Base-by-base conservation (phyloP, 2,329 filamentous ascomycete species). In the Helotiales sp. region DNA sequence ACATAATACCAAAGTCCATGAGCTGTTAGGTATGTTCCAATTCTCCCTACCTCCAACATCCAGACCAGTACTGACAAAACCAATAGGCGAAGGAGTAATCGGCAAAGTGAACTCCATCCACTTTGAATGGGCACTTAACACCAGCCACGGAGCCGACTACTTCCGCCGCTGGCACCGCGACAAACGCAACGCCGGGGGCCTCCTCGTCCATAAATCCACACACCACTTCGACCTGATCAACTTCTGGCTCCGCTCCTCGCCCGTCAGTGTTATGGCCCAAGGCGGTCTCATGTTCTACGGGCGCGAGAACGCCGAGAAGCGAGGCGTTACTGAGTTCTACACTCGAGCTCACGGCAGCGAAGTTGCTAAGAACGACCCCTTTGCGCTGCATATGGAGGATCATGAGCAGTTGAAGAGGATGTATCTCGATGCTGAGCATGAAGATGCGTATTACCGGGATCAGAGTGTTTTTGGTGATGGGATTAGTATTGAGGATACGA, bases 221-320 rank as follows among this genome's bases (percentile, higher is more conserved):
- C 87, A 89, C 68, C 87, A 89, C 73, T 89, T 89, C 70, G 87
- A 89, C 73, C 81, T 89, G 8, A 82, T 89, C 63, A 87, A 89
- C 72, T 89, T 88, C 73, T 89, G 87, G 87, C 81, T 89, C 47
- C 80, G 82, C 55, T 87, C 83, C 1, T 77, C 81, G 6, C 87
- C 87, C 0, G 77, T 81, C 57, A 86, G 84, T 0, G 87, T 89
- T 0, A 86, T 86, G 69, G 86, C 86, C 0, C 82, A 86, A 69
- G 87, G 86, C 0, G 86, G 85, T 67, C 79, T 89, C 26, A 82
- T 82, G 58, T 89, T 89, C 74, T 89, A 89, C 73, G 87, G 87
- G 4, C 80, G 82, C 20, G 86, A 89, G 69, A 89, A 89, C 68
- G 87, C 87, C 0, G 85, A 89, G 78, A 69, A 75, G 37, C 80